Conservation (phyloP, 345 rosid species). For the Pugionium cornutum region DNA sequence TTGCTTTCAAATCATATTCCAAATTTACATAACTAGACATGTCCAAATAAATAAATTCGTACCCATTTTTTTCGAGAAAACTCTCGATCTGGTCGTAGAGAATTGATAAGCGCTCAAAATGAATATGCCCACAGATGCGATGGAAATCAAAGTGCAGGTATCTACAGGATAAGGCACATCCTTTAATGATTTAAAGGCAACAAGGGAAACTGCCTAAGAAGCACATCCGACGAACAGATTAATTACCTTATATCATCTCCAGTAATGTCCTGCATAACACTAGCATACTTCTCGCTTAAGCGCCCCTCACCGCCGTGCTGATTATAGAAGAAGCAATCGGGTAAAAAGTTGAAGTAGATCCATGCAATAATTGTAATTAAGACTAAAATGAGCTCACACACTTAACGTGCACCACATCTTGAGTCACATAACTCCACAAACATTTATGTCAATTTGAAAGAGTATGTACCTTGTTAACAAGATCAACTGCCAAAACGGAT, state of each 20-base stretch:
- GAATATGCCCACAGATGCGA: slow-evolving; percentile 87
- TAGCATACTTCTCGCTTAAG: slow-evolving; percentile 71
- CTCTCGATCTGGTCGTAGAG: slow-evolving; percentile 82
- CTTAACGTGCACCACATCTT: slow-evolving; percentile 15
- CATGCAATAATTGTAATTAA: slow-evolving; percentile 12
- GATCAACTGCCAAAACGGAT: slow-evolving; percentile 75
- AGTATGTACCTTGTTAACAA: slow-evolving; percentile 74
- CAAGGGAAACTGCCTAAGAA: slow-evolving; percentile 17
- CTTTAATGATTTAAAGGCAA: slow-evolving; percentile 24
- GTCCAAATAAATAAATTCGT: slow-evolving; percentile 31
- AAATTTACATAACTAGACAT: neutral
- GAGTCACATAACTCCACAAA: slow-evolving; percentile 26
- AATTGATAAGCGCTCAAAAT: slow-evolving; percentile 92
- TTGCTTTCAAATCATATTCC: neutral
- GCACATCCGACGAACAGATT: slow-evolving; percentile 37
- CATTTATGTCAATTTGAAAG: slow-evolving; percentile 16
- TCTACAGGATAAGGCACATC: slow-evolving; percentile 50
- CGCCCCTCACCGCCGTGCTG: slow-evolving; percentile 98
- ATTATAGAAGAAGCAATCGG: slow-evolving; percentile 38
- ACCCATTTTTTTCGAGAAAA: slow-evolving; percentile 88
- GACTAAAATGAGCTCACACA: slow-evolving; percentile 14
- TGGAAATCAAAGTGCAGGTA: slow-evolving; percentile 97
- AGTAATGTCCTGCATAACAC: slow-evolving; percentile 58
- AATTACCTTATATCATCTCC: slow-evolving; percentile 89
- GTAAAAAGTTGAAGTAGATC: slow-evolving; percentile 27